Percentiles rank a stretch among this genome's conserved stretches.
phyloP scores from a whole-genome alignment of 1,139 yeast genomes.

The Magnusiomyces magnusii region DNA sequence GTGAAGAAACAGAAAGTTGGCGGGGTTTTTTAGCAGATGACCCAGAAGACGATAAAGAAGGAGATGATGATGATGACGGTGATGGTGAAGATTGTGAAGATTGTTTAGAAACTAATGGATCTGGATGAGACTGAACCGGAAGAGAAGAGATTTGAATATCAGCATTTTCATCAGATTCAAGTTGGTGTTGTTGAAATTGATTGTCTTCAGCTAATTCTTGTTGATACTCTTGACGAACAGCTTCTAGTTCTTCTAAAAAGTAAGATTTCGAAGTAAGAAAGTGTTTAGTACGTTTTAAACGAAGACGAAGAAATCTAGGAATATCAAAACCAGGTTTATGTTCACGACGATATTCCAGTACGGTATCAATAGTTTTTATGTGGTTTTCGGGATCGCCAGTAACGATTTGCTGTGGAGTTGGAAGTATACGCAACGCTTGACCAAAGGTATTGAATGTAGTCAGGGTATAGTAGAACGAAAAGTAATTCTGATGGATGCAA shows the following conservation, averaged over 20 bases:
- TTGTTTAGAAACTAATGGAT: too few relatives aligned
- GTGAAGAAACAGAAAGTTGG: neutral
- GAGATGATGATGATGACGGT: too few relatives aligned
- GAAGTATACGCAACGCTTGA: neutral
- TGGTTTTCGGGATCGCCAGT: conserved; percentile 4
- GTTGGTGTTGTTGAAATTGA: neutral
- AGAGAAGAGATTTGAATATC: too few relatives aligned
- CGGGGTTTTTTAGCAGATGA: neutral
- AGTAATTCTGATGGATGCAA: conserved; percentile 6
- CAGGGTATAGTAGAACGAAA: conserved; percentile 5
- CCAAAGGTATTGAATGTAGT: neutral
- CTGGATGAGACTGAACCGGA: neutral
- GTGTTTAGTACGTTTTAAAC: conserved; percentile 5
- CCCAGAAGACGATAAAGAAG: too few relatives aligned
- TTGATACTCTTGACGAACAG: conserved; percentile 1
- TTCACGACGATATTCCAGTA: conserved; percentile 1
- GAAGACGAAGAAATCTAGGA: conserved; percentile 5
- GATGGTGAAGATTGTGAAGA: too few relatives aligned
- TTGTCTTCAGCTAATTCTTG: neutral
- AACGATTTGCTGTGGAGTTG: conserved; percentile 4
- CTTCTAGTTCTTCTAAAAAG: conserved; percentile 6
- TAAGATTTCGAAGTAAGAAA: conserved; percentile 2
- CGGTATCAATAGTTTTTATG: conserved; percentile 1
- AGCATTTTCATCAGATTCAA: neutral
- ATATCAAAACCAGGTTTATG: conserved; percentile 3